phyloP scores from a whole-genome alignment of 2,329 filamentous ascomycete species.

The Trichoderma breve region DNA sequence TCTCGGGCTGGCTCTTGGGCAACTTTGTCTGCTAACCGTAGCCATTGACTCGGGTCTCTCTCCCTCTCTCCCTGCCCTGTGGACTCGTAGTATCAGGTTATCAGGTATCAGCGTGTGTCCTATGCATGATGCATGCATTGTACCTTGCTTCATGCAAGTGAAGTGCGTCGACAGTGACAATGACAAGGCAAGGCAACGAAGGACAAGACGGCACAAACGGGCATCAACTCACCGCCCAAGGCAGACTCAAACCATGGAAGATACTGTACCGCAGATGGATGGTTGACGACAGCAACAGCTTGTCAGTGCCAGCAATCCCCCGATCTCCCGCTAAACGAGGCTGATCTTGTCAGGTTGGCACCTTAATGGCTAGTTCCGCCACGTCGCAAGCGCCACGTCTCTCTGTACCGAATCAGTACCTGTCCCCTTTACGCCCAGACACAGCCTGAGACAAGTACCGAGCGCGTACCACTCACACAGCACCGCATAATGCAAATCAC shows the following conservation, averaged over 20 bases:
- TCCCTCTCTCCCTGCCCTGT: neutral
- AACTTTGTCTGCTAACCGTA: neutral
- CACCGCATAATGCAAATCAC: neutral
- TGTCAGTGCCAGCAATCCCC: conserved; percentile 6
- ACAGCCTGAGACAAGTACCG: neutral
- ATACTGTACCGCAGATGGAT: neutral
- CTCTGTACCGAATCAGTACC: neutral
- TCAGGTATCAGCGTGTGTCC: neutral
- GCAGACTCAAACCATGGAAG: neutral
- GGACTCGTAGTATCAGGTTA: neutral
- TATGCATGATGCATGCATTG: neutral
- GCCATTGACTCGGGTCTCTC: neutral
- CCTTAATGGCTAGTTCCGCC: neutral
- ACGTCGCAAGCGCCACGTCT: conserved; percentile 18
- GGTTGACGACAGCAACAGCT: neutral
- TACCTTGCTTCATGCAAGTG: neutral
- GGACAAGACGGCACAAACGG: neutral
- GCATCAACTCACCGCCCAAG: neutral
- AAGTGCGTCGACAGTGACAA: neutral
- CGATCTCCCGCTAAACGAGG: conserved; percentile 3
- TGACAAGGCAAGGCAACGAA: neutral
- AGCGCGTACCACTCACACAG: neutral
- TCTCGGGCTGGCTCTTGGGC: neutral
- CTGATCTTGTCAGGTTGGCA: neutral
- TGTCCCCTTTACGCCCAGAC: neutral